Evolutionary conservation across 441 rosid genomes (phyloP).

Genomic region (Melastoma candidum): DNA sequence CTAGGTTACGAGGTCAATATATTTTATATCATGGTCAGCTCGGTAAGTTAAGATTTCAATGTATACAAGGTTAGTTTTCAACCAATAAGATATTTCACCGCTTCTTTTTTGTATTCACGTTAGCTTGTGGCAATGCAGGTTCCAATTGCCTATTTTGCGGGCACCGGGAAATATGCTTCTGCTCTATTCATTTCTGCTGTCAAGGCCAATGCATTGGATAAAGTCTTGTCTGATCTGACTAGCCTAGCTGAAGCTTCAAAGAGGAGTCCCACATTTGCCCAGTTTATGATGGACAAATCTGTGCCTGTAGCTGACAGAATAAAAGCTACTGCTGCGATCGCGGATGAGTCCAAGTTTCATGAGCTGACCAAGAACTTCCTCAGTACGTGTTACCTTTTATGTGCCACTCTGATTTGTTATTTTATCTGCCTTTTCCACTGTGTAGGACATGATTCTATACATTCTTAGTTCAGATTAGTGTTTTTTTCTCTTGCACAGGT

Average conservation of each 20-base stretch:
- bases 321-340: conserved; percentile 49
- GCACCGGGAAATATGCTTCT: conserved; percentile 84
- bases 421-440: no score
- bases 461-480: no score
- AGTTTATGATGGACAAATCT: conserved; percentile 68
- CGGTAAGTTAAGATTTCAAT: not conserved
- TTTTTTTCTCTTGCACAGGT: no score
- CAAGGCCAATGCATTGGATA: conserved; percentile 52
- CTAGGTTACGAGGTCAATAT: no score
- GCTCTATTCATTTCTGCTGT: conserved; percentile 64
- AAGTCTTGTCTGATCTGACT: conserved; percentile 64
- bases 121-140: conserved; percentile 33
- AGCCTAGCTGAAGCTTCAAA: conserved; percentile 54
- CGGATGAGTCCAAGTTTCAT: conserved; percentile 53
- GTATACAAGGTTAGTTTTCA: not conserved
- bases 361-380: conserved; percentile 63
- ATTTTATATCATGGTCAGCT: no score
- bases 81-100: not conserved
- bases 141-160: conserved; percentile 70
- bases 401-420: no score
- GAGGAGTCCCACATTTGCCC: conserved; percentile 43
- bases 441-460: no score
- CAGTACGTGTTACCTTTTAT: conserved; percentile 30
- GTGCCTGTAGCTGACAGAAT: conserved; percentile 49
- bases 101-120: conserved; percentile 2